Conservation (phyloP, 2,329 filamentous ascomycete genomes). For the Epichloe scottii region DNA sequence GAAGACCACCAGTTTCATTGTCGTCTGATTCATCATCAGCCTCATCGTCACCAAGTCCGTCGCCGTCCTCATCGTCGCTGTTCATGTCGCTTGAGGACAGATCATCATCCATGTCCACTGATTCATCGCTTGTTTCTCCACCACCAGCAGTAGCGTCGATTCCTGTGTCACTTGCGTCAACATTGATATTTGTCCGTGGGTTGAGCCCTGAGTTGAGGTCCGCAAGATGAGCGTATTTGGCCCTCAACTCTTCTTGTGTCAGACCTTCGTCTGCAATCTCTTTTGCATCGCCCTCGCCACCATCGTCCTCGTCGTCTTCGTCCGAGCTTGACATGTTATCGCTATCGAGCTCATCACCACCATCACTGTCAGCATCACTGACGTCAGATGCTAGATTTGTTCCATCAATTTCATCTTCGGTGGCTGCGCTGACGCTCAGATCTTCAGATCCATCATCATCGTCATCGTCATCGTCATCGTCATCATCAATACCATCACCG, state of each 20-base stretch:
- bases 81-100: constrained; percentile 44
- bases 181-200: constrained; percentile 11
- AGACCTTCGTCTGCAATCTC: constrained; percentile 49
- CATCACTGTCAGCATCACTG: constrained; percentile 16
- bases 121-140: constrained; percentile 48
- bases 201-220: constrained; percentile 21
- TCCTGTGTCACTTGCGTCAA: constrained; percentile 13
- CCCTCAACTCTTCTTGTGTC: constrained; percentile 54
- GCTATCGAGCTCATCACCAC: constrained; percentile 29
- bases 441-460: constrained; percentile 32
- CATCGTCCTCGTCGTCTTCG: constrained; percentile 51
- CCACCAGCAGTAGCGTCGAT: constrained; percentile 17
- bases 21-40: constrained; percentile 32
- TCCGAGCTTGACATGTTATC: constrained; percentile 49
- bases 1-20: constrained; percentile 30
- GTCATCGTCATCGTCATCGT: constrained; percentile 16
- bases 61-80: constrained; percentile 25
- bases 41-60: constrained; percentile 21
- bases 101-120: constrained; percentile 57
- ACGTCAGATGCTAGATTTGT: constrained; percentile 22
- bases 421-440: constrained; percentile 27
- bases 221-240: constrained; percentile 57
- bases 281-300: constrained; percentile 43
- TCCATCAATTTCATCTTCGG: constrained; percentile 21
- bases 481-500: constrained; percentile 24